Conservation (phyloP, 2,329 filamentous ascomycete species). For the Stachybotrys chartarum region DNA sequence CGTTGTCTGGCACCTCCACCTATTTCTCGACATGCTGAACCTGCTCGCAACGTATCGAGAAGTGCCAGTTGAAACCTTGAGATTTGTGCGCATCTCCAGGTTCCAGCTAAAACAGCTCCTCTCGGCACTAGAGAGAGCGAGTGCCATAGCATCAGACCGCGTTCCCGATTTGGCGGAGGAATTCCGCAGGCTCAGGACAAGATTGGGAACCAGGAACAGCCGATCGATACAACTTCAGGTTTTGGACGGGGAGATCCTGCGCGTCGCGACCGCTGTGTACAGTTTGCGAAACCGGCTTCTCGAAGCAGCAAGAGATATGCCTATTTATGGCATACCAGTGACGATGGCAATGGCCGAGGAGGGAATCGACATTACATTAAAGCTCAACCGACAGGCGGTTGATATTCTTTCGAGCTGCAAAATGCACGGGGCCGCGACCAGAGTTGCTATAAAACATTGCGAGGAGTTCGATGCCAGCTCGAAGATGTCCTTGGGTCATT, state of each 20-base stretch:
- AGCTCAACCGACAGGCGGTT: neutral
- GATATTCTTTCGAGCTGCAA: neutral
- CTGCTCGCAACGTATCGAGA: neutral
- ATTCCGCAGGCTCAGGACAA: neutral
- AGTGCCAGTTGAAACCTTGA: neutral
- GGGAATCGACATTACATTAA: neutral
- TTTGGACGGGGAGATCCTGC: neutral
- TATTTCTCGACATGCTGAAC: neutral
- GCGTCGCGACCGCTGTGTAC: neutral
- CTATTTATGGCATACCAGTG: neutral
- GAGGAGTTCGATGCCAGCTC: neutral
- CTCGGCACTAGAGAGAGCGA: neutral
- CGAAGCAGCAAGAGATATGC: neutral
- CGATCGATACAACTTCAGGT: neutral
- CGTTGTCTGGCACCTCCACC: neutral
- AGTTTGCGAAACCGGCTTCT: neutral
- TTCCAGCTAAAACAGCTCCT: neutral
- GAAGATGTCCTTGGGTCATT: no score
- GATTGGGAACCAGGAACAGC: neutral
- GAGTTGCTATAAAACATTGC: neutral
- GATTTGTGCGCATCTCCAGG: neutral
- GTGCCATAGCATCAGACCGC: neutral
- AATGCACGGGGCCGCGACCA: neutral
- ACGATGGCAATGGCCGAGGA: neutral
- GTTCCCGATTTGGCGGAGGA: neutral